Percentiles rank a stretch among this genome's conserved stretches.
Evolutionary conservation across 768 basidiomycete genomes (phyloP).

Genomic region (Aureoboletus auriporus): DNA sequence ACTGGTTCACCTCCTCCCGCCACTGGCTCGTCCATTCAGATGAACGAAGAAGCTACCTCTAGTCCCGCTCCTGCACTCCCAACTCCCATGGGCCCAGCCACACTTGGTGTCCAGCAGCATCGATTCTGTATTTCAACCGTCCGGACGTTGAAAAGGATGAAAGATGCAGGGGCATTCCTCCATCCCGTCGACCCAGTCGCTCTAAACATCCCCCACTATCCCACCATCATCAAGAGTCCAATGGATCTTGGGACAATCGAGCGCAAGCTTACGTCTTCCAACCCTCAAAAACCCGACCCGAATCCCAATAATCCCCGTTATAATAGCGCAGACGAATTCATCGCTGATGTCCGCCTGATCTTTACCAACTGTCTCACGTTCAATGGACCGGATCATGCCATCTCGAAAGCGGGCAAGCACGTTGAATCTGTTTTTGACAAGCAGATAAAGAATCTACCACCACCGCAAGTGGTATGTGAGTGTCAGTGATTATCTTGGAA

Average conservation of each 20-base stretch:
- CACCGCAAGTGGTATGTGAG: slow-evolving; percentile 64
- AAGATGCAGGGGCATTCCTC: slow-evolving; percentile 78
- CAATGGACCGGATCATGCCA: slow-evolving; percentile 87
- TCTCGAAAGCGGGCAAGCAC: slow-evolving; percentile 76
- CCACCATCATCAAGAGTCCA: slow-evolving; percentile 78
- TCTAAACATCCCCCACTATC: slow-evolving; percentile 85
- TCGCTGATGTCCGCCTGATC: slow-evolving; percentile 80
- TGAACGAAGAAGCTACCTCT: slow-evolving; percentile 22
- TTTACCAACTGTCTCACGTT: slow-evolving; percentile 87
- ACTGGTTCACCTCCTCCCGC: slow-evolving; percentile 73
- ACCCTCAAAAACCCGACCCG: slow-evolving; percentile 70
- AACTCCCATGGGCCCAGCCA: slow-evolving; percentile 23
- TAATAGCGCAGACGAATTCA: slow-evolving; percentile 70
- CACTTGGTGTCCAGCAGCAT: slow-evolving; percentile 65
- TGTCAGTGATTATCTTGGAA: slow-evolving; percentile 13
- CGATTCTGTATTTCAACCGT: slow-evolving; percentile 77
- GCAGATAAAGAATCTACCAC: slow-evolving; percentile 78
- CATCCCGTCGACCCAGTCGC: slow-evolving; percentile 86
- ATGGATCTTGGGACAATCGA: slow-evolving; percentile 96
- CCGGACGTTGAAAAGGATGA: slow-evolving; percentile 79
- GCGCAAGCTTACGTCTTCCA: slow-evolving; percentile 77
- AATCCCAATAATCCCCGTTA: slow-evolving; percentile 77
- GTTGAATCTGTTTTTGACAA: slow-evolving; percentile 87
- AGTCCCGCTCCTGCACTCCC: slow-evolving; percentile 14
- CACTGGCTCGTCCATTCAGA: slow-evolving; percentile 38